These are phyloP conservation scores for Gilbertella persicaria DNA, from an alignment of 371 early-diverging fungal genomes.

Conservation along the genomic window DNA sequence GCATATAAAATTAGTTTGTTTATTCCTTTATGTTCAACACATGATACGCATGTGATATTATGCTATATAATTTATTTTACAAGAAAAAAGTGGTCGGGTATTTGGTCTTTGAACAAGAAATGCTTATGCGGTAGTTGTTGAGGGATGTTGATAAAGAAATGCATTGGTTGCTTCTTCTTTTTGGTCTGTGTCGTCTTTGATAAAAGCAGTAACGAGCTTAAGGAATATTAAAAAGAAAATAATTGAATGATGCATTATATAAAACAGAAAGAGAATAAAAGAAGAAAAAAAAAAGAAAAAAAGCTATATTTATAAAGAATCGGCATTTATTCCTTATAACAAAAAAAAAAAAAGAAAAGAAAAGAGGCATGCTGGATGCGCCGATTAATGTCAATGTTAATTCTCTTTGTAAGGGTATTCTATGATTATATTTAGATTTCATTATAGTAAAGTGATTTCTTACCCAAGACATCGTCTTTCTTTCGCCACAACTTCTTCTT, in stretches of 20 bases:
- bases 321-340: neutral
- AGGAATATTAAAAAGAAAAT: slow-evolving; percentile 17
- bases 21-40: too few relatives aligned
- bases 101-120: too few relatives aligned
- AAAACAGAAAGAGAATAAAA: neutral
- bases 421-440: slow-evolving; percentile 1
- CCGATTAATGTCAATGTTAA: slow-evolving; percentile 6
- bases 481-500: slow-evolving; percentile 86
- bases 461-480: slow-evolving; percentile 70
- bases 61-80: too few relatives aligned
- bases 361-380: neutral
- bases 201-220: slow-evolving; percentile 11
- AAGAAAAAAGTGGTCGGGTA: too few relatives aligned
- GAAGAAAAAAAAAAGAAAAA: neutral
- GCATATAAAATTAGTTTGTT: too few relatives aligned
- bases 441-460: neutral
- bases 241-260: slow-evolving; percentile 19
- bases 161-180: slow-evolving; percentile 12
- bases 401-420: slow-evolving; percentile 48
- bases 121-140: too few relatives aligned
- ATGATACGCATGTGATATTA: too few relatives aligned
- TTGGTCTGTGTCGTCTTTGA: slow-evolving; percentile 12
- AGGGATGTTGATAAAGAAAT: too few relatives aligned
- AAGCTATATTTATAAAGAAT: neutral
- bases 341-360: neutral